Evolutionary conservation across 2,329 filamentous ascomycete species (phyloP), one percentile per base, ranked within the genome.

Genomic region (Escovopsis weberi): DNA sequence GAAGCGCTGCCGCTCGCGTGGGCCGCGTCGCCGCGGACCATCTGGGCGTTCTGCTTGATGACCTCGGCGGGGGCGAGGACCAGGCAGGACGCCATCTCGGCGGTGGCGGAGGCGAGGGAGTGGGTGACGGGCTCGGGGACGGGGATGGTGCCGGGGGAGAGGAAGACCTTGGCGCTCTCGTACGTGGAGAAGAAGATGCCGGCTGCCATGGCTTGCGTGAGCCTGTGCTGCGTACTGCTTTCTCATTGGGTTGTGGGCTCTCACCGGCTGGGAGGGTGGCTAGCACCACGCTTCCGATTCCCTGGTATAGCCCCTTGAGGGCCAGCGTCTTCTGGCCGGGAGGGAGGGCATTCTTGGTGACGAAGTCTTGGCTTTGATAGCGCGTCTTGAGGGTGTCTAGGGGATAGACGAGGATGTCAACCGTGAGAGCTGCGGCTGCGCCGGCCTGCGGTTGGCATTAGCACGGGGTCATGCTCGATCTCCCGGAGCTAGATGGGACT

Each of bases 31-130:
- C 47, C 54, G 30, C 54, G 67, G 1, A 91, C 68, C 73, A 94
- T 87, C 60, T 94, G 87, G 0, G 88, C 86, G 60, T 94, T 94
- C 58, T 94, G 87, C 64, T 95, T 94, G 48, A 94, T 75, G 7
- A 94, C 85, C 59, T 94, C 87, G 12, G 86, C 85, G 0, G 87
- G 88, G 0, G 87, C 89, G 33, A 94, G 74, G 47, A 94, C 84
- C 18, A 86, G 70, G 56, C 88, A 94, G 5, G 85, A 88, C 3
- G 86, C 83, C 51, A 87, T 74, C 61, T 95, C 88, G 1, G 82
- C 88, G 12, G 77, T 63, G 2, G 78, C 80, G 1, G 85, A 93
- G 11, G 86, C 81, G 3, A 74, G 61, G 6, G 82, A 74, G 57
- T 94, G 82, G 43, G 87, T 72, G 9, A 86, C 50, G 0, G 85